Conservation (phyloP, 148 eudicot genomes). For the Rhododendron ovatum region DNA sequence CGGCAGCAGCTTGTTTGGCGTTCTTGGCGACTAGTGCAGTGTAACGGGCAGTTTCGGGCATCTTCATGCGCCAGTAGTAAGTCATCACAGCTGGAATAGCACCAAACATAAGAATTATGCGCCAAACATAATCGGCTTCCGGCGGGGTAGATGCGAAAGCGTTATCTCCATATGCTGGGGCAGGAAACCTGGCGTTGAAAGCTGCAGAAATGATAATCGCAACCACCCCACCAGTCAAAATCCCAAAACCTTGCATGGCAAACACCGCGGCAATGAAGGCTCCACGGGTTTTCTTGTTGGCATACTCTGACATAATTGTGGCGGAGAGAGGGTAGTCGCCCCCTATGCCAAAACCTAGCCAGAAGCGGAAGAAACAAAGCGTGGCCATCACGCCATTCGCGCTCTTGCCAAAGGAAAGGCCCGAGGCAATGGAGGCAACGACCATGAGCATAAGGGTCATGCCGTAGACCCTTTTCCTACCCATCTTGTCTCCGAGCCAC, state of each 20-base stretch:
- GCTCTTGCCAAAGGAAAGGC: constrained; percentile 44
- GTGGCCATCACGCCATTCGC: constrained; percentile 45
- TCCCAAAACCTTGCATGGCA: constrained; percentile 71
- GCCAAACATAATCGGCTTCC: constrained; percentile 52
- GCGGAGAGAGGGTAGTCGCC: constrained; percentile 69
- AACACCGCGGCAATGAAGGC: constrained; percentile 60
- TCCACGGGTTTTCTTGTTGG: constrained; percentile 63
- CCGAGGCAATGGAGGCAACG: constrained; percentile 43
- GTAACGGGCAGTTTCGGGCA: constrained; percentile 68
- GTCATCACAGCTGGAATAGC: constrained; percentile 45
- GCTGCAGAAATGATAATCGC: constrained; percentile 33
- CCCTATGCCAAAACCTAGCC: constrained; percentile 64
- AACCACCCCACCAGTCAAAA: constrained; percentile 51
- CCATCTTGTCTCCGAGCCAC: constrained; percentile 69
- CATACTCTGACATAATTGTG: constrained; percentile 66
- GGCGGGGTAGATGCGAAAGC: constrained; percentile 31
- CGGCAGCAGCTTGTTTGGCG: constrained; percentile 38
- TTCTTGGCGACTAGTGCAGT: constrained; percentile 56
- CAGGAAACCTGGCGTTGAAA: constrained; percentile 35
- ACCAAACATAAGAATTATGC: constrained; percentile 54
- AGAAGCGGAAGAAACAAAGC: constrained; percentile 58
- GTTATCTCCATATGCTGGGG: constrained; percentile 28
- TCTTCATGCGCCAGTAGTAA: constrained; percentile 54
- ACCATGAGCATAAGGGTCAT: constrained; percentile 60
- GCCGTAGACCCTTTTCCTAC: constrained; percentile 57